These are phyloP conservation scores for Magnusiomyces fungicola DNA, from an alignment of 1,139 yeast species.

Conservation along the genomic window DNA sequence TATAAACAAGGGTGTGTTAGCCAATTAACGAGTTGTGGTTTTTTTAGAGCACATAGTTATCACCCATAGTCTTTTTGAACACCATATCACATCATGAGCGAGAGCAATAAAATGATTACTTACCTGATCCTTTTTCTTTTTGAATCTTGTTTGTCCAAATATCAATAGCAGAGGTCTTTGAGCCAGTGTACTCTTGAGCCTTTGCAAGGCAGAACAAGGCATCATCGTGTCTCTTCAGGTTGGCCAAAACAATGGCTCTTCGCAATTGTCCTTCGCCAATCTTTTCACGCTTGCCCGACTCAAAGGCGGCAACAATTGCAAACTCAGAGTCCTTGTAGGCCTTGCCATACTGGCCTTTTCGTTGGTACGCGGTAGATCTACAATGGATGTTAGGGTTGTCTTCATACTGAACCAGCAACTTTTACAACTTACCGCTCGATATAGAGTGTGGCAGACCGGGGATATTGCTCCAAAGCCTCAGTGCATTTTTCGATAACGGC, in stretches of 20 bases:
- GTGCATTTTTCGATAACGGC: slow-evolving; percentile 1
- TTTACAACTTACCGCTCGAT: not conserved
- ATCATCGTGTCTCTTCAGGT: slow-evolving; percentile 66
- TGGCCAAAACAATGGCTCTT: slow-evolving; percentile 42
- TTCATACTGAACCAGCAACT: not conserved
- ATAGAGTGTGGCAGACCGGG: not conserved
- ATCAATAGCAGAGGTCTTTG: slow-evolving; percentile 19
- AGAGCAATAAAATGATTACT: not conserved
- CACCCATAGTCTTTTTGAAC: too few relatives aligned
- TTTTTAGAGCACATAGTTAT: slow-evolving; percentile 47
- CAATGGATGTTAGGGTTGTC: not conserved
- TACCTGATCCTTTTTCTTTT: not conserved
- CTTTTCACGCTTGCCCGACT: slow-evolving; percentile 45
- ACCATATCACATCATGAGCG: too few relatives aligned
- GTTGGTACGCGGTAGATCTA: slow-evolving; percentile 50
- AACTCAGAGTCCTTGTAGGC: slow-evolving; percentile 48
- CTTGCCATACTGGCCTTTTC: slow-evolving; percentile 42
- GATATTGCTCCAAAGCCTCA: slow-evolving; percentile 1
- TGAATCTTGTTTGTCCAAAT: slow-evolving; percentile 21
- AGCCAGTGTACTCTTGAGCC: slow-evolving; percentile 31
- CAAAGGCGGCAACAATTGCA: slow-evolving; percentile 50
- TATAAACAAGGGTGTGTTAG: slow-evolving; percentile 19
- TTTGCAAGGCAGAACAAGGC: slow-evolving; percentile 69
- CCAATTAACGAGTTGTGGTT: slow-evolving; percentile 31
- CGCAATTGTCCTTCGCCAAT: slow-evolving; percentile 55